Base-by-base conservation (phyloP, 441 rosid genomes). In the Biscutella laevigata region DNA sequence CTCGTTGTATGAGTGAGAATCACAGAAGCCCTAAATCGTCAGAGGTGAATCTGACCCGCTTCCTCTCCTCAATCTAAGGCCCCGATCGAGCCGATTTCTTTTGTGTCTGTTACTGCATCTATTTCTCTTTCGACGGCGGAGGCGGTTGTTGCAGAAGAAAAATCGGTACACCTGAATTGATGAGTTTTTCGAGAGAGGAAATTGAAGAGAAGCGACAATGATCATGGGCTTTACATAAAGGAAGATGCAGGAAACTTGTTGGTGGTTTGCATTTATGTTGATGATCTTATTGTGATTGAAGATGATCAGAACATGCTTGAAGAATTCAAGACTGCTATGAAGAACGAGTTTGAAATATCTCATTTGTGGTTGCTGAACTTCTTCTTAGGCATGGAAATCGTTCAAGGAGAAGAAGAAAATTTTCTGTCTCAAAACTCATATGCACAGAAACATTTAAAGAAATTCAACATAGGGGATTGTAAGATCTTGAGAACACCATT, bases 161-260 rank as follows among this genome's bases (percentile, higher is more conserved):
- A n/a, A n/a, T n/a, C n/a, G 14, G 17, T 34, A 63, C 9, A 19
- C 0, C 5, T 15, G 29, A 1, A 44, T 53, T 15, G 27, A 59
- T 11, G 14, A 9, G 0, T 40, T 39, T 4, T 30, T 27, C 2
- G 1, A 7, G 1, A 4, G 0, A 6, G 3, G 25, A 7, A 30
- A 0, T 64, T 70, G 7, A 4, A 1, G 0, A 52, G n/a, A 10
- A 66, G 75, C 8, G 8, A 4, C 0, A 36, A 40, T 15, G 22
- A 65, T 10, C 30, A 9, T 1, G 50, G 41, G 0, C 6, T 64
- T 0, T 30, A 30, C 1, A 7, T 1, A 0, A 51, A 26, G 3
- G 22, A 4, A 3, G 0, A 0, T 0, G 0, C 3, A 1, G 28
- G 21, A 0, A 20, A 11, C 0, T 0, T 16, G 0, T 0, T 57